Evolutionary conservation across 768 basidiomycete genomes (phyloP).

Genomic region (Tricholoma bakamatsutake): DNA sequence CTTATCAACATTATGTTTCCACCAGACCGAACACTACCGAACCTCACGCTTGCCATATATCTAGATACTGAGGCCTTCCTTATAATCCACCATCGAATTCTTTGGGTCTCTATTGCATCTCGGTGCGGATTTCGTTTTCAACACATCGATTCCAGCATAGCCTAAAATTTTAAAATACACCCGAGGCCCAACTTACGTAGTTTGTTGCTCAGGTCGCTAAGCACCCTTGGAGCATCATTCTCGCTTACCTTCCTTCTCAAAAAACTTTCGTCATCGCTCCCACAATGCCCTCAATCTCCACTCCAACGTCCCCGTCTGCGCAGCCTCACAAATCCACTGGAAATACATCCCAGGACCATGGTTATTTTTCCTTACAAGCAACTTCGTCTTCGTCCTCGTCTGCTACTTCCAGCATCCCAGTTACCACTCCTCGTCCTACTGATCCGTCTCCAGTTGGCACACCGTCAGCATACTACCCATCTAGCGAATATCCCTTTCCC

Average conservation of each 20-base stretch:
- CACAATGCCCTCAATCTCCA: conserved; percentile 9
- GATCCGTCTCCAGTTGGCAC: conserved; percentile 3
- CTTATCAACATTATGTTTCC: not conserved
- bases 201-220: not conserved
- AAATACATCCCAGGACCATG: conserved; percentile 7
- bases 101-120: not conserved
- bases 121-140: not conserved
- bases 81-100: not conserved
- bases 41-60: not conserved
- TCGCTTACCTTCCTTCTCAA: not conserved
- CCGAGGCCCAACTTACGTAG: not conserved
- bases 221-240: not conserved
- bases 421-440: conserved; percentile 6
- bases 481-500: not conserved
- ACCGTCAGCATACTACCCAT: not conserved
- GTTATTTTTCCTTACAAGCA: not conserved
- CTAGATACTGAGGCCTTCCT: not conserved
- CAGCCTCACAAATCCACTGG: conserved; percentile 9
- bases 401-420: conserved; percentile 7
- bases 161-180: not conserved
- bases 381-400: conserved; percentile 13
- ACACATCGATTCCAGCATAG: not conserved
- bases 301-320: conserved; percentile 8
- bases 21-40: not conserved
- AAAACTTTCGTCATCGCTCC: too few relatives aligned